Base-by-base conservation (phyloP, 306 rosid species). In the Begonia masoniana region DNA sequence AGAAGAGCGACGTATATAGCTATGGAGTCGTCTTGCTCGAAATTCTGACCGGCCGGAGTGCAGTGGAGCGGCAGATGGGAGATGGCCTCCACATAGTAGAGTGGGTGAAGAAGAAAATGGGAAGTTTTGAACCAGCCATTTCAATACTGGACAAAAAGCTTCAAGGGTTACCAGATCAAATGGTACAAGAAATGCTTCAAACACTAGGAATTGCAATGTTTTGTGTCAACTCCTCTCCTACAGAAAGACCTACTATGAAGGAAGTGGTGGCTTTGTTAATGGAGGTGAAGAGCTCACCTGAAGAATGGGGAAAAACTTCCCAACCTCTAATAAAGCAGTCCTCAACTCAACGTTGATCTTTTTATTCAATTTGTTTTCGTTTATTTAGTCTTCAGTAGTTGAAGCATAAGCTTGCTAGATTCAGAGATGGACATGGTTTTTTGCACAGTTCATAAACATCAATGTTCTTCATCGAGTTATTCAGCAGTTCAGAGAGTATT, bases 161-260 rank as follows among this genome's bases (percentile, higher is more conserved):
- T n/a, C 99, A 76, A 68, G 71, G 93, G 13, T 72, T 92, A 15
- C 96, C 96, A 7, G 96, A 92, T 70, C 99, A 92, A 75, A 63
- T 92, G 80, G 88, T 92, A 49, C 99, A 92, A 73, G 99, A 92
- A 79, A 92, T 92, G 96, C 95, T 86, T 58, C 99, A 92, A 71
- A 81, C 99, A 60, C 96, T 92, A 6, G 99, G 99, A 15, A 86
- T 92, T 47, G 99, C 99, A 17, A 92, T 86, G 95, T 92, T 92
- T 55, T 92, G 99, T 51, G 99, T 92, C 43, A 92, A 92, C 68
- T 75, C 99, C 51, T 83, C 96, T 0, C 99, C 99, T 0, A 61
- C 61, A 0, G 99, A 92, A 60, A 70, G 99, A 23, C 96, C 99
- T 0, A 83, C 96, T 6, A 92, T 92, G 99, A 92, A 83, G 83